Conservation (phyloP, 2,329 filamentous ascomycete species). For the Fusarium sp. region DNA sequence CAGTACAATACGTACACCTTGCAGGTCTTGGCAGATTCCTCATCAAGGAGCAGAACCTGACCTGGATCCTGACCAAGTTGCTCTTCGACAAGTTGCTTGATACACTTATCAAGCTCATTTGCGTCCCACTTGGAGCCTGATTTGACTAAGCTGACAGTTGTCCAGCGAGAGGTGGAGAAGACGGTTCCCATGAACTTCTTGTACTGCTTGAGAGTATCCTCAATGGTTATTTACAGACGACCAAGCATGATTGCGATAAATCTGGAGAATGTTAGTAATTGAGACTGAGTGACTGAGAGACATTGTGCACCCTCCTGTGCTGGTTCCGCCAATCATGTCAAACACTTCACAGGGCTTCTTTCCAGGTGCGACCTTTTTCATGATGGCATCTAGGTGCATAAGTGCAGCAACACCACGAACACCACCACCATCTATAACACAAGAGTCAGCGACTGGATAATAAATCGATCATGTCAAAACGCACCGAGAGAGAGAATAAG, state of each 20-base stretch:
- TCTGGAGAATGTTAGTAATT: neutral
- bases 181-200: neutral
- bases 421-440: neutral
- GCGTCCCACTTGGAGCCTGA: neutral
- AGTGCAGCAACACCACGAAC: neutral
- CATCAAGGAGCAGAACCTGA: neutral
- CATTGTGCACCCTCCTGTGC: neutral
- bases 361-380: neutral
- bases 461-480: too few species aligned
- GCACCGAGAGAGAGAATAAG: neutral
- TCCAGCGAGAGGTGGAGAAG: neutral
- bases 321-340: neutral
- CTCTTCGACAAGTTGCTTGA: neutral
- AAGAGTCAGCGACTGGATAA: neutral
- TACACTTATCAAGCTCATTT: neutral
- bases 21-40: neutral
- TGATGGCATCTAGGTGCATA: neutral
- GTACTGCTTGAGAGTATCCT: neutral
- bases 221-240: neutral
- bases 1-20: neutral
- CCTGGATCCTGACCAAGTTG: neutral
- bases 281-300: fast-evolving
- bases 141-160: neutral
- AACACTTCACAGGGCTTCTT: neutral
- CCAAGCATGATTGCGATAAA: neutral